Evolutionary conservation across 768 basidiomycete species (phyloP), one percentile per base, ranked within the genome.

Genomic region (Sutorius australiensis): DNA sequence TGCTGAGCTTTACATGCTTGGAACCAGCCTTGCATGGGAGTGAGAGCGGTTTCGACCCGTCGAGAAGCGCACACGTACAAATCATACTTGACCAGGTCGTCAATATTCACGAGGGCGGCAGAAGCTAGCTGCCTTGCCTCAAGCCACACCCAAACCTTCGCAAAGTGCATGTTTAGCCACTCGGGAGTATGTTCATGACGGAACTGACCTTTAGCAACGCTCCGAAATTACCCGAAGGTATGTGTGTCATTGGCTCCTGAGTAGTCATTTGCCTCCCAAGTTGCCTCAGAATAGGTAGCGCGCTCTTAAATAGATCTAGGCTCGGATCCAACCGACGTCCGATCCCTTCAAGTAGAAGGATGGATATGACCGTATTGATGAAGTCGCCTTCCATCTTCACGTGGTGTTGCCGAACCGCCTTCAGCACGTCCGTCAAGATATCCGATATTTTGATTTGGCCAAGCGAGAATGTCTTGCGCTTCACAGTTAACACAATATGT

Each of bases 321-420:
- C 79, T 77, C 2, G 97, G 95, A 71, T 99, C 94, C 57, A 99
- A 68, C 73, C 89, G 93, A 54, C 95, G 75, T 19, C 97, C 97
- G 60, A 99, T 98, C 1, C 97, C 97, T 71, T 99, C 97, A 49
- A 99, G 74, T 37, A 99, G 69, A 49, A 99, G 72, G 51, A 98
- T 92, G 10, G 90, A 91, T 54, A 99, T 88, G 54, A 99, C 93
- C 0, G 97, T 98, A 71, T 99, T 99, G 66, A 98, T 86, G 66
- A 99, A 99, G 69, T 98, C 97, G 13, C 87, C 93, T 73, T 99
- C 95, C 86, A 99, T 90, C 76, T 92, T 98, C 58, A 98, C 97
- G 65, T 97, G 95, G 69, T 98, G 95, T 59, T 81, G 77, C 53
- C 94, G 77, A 4, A 99, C 95, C 32, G 86, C 83, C 61, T 75